Evolutionary conservation across 306 rosid species (phyloP).

Genomic region (Cucumis sativus): DNA sequence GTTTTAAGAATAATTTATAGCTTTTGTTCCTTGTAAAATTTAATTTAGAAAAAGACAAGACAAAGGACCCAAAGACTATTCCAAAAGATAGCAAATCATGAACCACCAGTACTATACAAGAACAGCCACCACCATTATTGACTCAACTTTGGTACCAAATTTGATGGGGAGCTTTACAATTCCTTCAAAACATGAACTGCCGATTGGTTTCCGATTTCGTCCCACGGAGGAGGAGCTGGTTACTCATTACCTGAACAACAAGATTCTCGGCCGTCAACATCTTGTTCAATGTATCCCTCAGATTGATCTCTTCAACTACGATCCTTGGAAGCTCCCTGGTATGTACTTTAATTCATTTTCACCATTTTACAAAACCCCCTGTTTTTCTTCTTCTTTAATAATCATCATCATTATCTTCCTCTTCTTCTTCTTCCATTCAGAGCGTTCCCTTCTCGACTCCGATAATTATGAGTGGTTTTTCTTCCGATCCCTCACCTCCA

Average conservation of each 20-base stretch:
- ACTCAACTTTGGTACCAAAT: no score
- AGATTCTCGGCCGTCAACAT: constrained; percentile 16
- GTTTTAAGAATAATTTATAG: no score
- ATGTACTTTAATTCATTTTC: background rate
- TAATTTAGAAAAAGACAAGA: no score
- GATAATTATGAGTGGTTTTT: constrained; percentile 56
- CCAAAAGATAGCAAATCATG: no score
- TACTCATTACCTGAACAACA: constrained; percentile 27
- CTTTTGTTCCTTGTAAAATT: no score
- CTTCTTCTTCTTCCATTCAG: constrained; percentile 9
- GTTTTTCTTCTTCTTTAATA: no score
- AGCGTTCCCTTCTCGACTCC: constrained; percentile 17
- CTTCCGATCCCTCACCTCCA: constrained; percentile 23
- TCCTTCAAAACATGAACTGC: background rate
- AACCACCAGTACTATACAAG: no score
- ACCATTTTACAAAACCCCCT: no score
- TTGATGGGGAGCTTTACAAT: background rate
- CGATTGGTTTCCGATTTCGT: constrained; percentile 32
- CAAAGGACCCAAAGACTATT: no score
- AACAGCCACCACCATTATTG: no score
- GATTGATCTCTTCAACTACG: constrained; percentile 32
- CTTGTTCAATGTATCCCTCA: constrained; percentile 15
- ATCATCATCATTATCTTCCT: background rate
- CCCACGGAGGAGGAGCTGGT: constrained; percentile 72
- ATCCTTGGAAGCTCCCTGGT: constrained; percentile 55